Evolutionary conservation across 257 asterid genomes (phyloP), one percentile per base, ranked within the genome.

Genomic region (Solanum neorickii): DNA sequence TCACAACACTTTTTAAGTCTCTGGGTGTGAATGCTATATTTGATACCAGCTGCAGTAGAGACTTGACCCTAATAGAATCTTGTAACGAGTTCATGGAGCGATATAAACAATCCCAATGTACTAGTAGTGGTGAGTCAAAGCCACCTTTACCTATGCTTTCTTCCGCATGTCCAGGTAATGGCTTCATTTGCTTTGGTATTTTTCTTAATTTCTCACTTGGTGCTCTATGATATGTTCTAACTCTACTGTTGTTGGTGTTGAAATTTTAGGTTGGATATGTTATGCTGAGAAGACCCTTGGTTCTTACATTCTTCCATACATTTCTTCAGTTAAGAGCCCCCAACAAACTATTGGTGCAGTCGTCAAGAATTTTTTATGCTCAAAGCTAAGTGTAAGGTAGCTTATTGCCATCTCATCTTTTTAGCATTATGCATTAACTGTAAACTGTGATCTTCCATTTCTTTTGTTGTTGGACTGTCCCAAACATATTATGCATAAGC

Each of bases 231-330:
- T 37, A 27, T 29, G 27, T 62, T 60, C 31, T 16, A 49, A 83
- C 56, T 68, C 23, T 65, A 60, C 47, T 31, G 14, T 60, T 33
- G 25, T 31, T 31, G 14, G 60, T 33, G 23, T 31, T 88, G 82
- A 80, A 70, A 56, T 88, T 88, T 87, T 94, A 97, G 99, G 99
- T 86, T 97, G 99, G 99, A 93, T 97, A 91, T 97, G 99, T 90
- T 97, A 97, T 90, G 99, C 99, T 8, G 99, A 96, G 92, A 97
- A 97, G 92, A 93, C 98, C 86, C 98, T 97, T 77, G 98, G 99
- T 75, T 93, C 99, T 31, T 96, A 92, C 89, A 90, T 97, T 92
- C 96, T 97, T 87, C 98, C 99, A 65, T 92, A 96, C 91, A 95
- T 97, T 85, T 97, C 99, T 85, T 93, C 98, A 20, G 99, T 97